Percentiles rank a stretch among this genome's conserved stretches.
phyloP scores from a whole-genome alignment of 441 rosid species.

The Populus hybrid region DNA sequence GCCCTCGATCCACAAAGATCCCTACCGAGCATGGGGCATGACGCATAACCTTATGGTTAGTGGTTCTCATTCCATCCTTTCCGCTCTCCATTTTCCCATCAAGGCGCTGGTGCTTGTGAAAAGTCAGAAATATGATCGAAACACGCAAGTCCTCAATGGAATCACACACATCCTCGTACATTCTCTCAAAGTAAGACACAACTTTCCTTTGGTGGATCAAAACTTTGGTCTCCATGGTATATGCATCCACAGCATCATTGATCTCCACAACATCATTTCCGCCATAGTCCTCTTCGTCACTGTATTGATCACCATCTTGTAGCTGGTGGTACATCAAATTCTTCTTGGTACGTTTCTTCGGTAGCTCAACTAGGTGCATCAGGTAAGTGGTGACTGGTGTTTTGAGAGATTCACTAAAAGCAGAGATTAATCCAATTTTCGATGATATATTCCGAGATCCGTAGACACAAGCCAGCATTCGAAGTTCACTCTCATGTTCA shows the following conservation, averaged over 20 bases:
- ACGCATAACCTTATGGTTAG: conserved; percentile 67
- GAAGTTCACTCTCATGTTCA: conserved; percentile 53
- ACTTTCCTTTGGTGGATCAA: too few species aligned
- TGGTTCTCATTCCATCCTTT: conserved; percentile 58
- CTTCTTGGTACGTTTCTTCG: conserved; percentile 45
- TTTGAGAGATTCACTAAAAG: conserved; percentile 41
- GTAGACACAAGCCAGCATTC: conserved; percentile 63
- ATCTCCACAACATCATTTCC: too few species aligned
- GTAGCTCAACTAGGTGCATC: conserved; percentile 75
- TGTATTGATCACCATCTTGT: too few species aligned
- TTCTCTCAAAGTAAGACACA: too few species aligned
- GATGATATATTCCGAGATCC: conserved; percentile 70
- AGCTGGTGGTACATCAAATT: too few species aligned
- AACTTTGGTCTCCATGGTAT: too few species aligned
- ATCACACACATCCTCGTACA: conserved; percentile 72
- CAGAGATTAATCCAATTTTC: conserved; percentile 44
- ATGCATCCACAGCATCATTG: too few species aligned
- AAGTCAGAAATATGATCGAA: conserved; percentile 65
- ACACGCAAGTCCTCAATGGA: conserved; percentile 64
- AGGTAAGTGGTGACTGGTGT: conserved; percentile 51
- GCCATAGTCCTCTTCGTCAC: too few species aligned
- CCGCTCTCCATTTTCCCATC: conserved; percentile 64
- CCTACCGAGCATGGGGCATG: conserved; percentile 82
- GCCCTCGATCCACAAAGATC: conserved; percentile 59
- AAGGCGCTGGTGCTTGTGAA: conserved; percentile 87